Evolutionary conservation across 495 filamentous ascomycete species (phyloP), one percentile per base, ranked within the genome.

Genomic region (Chaetomium fimeti): DNA sequence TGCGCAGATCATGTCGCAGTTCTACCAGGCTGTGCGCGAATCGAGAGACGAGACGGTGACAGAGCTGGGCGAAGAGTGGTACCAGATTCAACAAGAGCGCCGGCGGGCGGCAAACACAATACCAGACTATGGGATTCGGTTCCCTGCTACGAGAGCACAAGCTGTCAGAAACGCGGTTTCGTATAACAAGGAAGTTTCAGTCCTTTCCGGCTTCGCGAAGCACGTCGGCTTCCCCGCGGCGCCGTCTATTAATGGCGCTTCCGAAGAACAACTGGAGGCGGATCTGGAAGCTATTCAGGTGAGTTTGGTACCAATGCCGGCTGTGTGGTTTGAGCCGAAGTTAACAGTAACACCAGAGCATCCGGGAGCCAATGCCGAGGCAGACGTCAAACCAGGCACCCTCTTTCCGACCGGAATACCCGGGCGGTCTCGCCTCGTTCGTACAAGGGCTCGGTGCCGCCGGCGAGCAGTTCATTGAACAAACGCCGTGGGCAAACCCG

Each of bases 221-320:
- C 91, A 97, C 75, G 85, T 95, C 57, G 94, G 94, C 25, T 98
- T 97, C 76, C 94, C 94, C 29, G 93, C 93, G 38, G 93, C 93
- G n/a, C 94, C 94, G 22, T 82, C 87, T 13, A 85, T 98, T 66
- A 77, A 82, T 28, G 83, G 87, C 27, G 89, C 88, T 22, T 85
- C 90, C 16, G 80, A 84, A 12, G 79, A 85, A 20, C 91, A 96
- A 64, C 76, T 92, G 27, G 90, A 96, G 42, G 89, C 91, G 57
- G 94, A 98, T 76, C 78, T 97, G 43, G 87, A 91, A 71, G 89
- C 87, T 64, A 97, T 98, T 83, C 89, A 87, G 53, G 94, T 97
- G 81, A 87, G 93, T 72, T 45, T 45, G 28, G 42, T 18, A 43
- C 49, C 63, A 27, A n/a, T 55, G 12, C 18, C 18, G 43, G n/a